Evolutionary conservation across 768 basidiomycete genomes (phyloP).

Genomic region (Filobasidium wieringae): DNA sequence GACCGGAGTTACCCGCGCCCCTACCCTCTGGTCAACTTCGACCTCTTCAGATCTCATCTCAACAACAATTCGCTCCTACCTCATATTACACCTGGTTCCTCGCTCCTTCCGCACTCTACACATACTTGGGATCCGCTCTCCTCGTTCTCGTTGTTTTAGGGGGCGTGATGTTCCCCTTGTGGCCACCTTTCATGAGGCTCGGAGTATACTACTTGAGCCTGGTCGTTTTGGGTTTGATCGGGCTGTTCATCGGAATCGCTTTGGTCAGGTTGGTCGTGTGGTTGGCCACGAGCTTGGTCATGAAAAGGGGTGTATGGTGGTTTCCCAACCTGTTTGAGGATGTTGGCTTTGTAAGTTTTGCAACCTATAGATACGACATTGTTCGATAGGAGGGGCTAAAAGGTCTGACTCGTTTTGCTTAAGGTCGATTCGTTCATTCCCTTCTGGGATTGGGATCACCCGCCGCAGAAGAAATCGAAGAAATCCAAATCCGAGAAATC

Average conservation of each 20-base stretch:
- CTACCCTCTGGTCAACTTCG: conserved; percentile 48
- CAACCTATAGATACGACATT: not conserved
- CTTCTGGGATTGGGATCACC: conserved; percentile 89
- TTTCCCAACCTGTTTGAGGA: conserved; percentile 97
- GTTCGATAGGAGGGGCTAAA: not conserved
- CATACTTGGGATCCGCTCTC: conserved; percentile 72
- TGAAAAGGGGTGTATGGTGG: conserved; percentile 91
- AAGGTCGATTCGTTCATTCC: conserved; percentile 97
- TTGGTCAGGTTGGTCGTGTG: conserved; percentile 87
- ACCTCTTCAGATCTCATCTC: conserved; percentile 58
- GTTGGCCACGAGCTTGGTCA: conserved; percentile 73
- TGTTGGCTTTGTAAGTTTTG: conserved; percentile 82
- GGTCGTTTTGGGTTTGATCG: conserved; percentile 73
- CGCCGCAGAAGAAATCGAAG: conserved; percentile 62
- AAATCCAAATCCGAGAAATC: conserved; percentile 21
- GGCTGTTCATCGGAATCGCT: conserved; percentile 77
- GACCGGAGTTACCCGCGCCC: conserved; percentile 41
- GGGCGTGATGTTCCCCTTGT: conserved; percentile 97
- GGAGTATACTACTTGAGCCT: conserved; percentile 95
- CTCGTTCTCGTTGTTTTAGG: conserved; percentile 92
- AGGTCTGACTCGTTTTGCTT: not conserved
- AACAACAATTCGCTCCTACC: conserved; percentile 60
- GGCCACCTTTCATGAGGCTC: conserved; percentile 82
- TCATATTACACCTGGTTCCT: conserved; percentile 96
- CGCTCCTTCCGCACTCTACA: conserved; percentile 85